Base-by-base conservation (phyloP, 495 filamentous ascomycete species). In the Bacidia gigantensis region DNA sequence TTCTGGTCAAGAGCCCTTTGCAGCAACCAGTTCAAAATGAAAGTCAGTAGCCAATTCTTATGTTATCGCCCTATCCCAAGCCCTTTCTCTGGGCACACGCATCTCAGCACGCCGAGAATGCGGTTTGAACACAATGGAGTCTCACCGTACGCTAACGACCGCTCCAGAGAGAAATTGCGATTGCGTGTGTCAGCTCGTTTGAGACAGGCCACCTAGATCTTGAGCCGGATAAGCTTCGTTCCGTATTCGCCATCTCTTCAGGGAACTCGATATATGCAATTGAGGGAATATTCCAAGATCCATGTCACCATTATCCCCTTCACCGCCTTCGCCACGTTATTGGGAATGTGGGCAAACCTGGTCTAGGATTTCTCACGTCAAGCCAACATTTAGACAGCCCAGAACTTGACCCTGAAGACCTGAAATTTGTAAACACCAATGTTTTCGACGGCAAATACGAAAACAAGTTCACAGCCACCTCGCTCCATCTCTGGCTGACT, bases 401-500 rank as follows among this genome's bases (percentile, higher is more conserved):
- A 5, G 43, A 26, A 11, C 23, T 21, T n/a, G 45, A 26, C 11
- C 26, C 23, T 9, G 56, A 12, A 43, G 53, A 21, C 39, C 58
- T 12, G 11, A 41, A 42, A 9, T 67, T 60, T 59, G 40, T 50
- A 25, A 14, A 54, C 3, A 58, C 70, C 46, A 11, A 40, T 0
- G 17, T 21, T 0, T 72, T 64, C 46, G 62, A 69, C 50, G 65
- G 67, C 11, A n/a, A 57, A 18, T 10, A 54, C 0, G 53, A 58
- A 25, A 57, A 65, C 46, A 40, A 42, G 45, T 72, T 72, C 48
- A 7, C 48, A 18, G 40, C 55, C 5, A 68, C 63, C 22, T 68
- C 69, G 0, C 49, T 73, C 3, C 70, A 72, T 54, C 53, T 72
- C 0, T 67, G 64, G 3, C 69, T 72, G 55, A 72, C 70, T 0